Evolutionary conservation across 2,329 filamentous ascomycete species (phyloP).

Genomic region (Scolecobasidium constrictum): DNA sequence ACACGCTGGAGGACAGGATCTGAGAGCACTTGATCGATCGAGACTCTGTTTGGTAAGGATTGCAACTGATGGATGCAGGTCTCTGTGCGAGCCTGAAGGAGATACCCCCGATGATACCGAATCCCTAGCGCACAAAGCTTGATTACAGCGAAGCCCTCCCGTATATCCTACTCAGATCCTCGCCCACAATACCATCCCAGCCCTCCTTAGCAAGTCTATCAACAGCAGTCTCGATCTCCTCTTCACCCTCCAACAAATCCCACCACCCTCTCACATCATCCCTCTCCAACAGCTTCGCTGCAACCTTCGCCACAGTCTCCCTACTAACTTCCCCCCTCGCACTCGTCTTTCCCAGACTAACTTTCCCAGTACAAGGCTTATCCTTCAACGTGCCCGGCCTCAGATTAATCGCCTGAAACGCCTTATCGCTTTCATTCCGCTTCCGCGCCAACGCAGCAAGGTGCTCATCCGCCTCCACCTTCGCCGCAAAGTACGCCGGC

Average conservation of each 20-base stretch:
- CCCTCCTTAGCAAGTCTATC: slow-evolving; percentile 32
- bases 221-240: slow-evolving; percentile 34
- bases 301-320: slow-evolving; percentile 41
- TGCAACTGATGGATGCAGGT: too few relatives aligned
- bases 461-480: slow-evolving; percentile 45
- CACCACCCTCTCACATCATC: slow-evolving; percentile 40
- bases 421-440: slow-evolving; percentile 19
- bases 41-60: too few relatives aligned
- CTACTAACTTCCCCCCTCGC: slow-evolving; percentile 32
- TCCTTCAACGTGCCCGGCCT: slow-evolving; percentile 40
- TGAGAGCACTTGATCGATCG: too few relatives aligned
- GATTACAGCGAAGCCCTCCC: too few relatives aligned
- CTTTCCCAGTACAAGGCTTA: slow-evolving; percentile 32
- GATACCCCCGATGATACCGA: too few relatives aligned
- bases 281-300: slow-evolving; percentile 37
- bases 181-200: slow-evolving; percentile 37
- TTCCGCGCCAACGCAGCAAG: slow-evolving; percentile 34
- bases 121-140: too few relatives aligned
- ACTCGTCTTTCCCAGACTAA: slow-evolving; percentile 36
- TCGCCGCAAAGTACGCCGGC: slow-evolving; percentile 42
- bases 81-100: too few relatives aligned
- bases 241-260: slow-evolving; percentile 42
- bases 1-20: too few relatives aligned
- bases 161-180: slow-evolving; percentile 37
- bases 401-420: slow-evolving; percentile 40